A percentile compares a stretch with the other conserved stretches of the same genome.
phyloP scores from a whole-genome alignment of 345 rosid genomes.

The Physaria fendleri region DNA sequence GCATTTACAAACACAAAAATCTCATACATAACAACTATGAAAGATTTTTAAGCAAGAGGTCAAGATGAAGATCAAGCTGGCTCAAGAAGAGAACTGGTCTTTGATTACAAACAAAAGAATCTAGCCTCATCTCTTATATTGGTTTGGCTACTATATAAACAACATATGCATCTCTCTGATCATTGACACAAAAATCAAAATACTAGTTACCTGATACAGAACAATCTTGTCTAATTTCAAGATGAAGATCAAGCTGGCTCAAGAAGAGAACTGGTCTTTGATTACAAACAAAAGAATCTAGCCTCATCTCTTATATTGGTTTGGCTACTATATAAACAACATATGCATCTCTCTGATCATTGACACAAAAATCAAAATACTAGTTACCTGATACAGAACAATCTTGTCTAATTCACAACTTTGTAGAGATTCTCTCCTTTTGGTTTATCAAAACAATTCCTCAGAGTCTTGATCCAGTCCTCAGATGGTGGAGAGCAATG shows the following conservation, averaged over 20 bases:
- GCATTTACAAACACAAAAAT: constrained; percentile 54
- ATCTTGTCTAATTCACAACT: constrained; percentile 2
- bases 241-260: no score
- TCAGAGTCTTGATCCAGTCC: not conserved
- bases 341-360: constrained; percentile 3
- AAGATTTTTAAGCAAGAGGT: constrained; percentile 52
- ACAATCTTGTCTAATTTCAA: not conserved
- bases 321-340: constrained; percentile 7
- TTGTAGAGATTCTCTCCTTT: not conserved
- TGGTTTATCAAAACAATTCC: not conserved
- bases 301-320: not conserved
- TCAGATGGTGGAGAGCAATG: constrained; percentile 5
- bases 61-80: not conserved
- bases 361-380: not conserved
- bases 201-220: not conserved
- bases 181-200: not conserved
- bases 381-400: constrained; percentile 14
- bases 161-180: not conserved
- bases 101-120: no score
- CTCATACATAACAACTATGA: constrained; percentile 71
- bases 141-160: not conserved
- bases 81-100: not conserved
- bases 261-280: constrained; percentile 4
- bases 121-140: constrained; percentile 10
- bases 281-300: constrained; percentile 12